Percentiles rank a stretch among this genome's conserved stretches.
These are phyloP conservation scores for Colletotrichum liaoningense DNA, from an alignment of 2,329 filamentous ascomycete genomes.

Conservation along the genomic window DNA sequence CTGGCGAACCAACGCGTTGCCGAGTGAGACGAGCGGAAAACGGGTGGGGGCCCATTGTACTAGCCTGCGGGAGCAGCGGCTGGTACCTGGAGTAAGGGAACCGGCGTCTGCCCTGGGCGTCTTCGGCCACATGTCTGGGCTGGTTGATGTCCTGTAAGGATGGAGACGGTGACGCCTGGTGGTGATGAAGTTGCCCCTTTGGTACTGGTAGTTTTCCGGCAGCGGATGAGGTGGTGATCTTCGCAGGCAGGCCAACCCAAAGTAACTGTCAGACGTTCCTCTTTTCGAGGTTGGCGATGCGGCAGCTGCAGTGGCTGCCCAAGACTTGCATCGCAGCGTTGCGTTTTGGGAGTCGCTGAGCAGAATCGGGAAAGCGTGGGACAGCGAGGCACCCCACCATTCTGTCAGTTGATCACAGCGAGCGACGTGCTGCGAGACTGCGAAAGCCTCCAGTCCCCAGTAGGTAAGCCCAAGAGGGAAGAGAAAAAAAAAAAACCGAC, in stretches of 20 bases:
- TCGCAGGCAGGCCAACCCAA: not conserved
- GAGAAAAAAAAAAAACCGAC: not conserved
- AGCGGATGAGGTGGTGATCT: constrained; percentile 3
- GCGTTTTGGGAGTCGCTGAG: constrained; percentile 27
- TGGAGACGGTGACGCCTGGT: constrained; percentile 2
- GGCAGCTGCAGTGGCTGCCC: constrained; percentile 14
- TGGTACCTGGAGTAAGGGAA: constrained; percentile 17
- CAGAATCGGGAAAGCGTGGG: constrained; percentile 23
- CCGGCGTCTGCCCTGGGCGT: constrained; percentile 15
- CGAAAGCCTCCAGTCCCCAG: constrained; percentile 5
- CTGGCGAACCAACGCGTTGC: constrained; percentile 15
- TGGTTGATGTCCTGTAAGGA: not conserved
- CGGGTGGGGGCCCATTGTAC: constrained; percentile 6
- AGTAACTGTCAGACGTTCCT: not conserved
- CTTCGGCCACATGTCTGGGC: not conserved
- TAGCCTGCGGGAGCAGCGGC: constrained; percentile 28
- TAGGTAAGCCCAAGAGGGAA: not conserved
- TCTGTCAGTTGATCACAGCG: constrained; percentile 23
- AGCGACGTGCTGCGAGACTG: not conserved
- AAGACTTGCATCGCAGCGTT: constrained; percentile 18
- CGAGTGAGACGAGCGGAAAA: constrained; percentile 21
- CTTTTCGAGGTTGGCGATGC: constrained; percentile 17
- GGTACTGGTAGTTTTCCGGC: not conserved
- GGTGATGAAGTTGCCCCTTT: constrained; percentile 20
- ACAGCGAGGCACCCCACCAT: constrained; percentile 13